Percentiles rank a stretch among this genome's conserved stretches.
Evolutionary conservation across 1,139 yeast genomes (phyloP).

Genomic region (Yamadazyma kanchanaburiensis): DNA sequence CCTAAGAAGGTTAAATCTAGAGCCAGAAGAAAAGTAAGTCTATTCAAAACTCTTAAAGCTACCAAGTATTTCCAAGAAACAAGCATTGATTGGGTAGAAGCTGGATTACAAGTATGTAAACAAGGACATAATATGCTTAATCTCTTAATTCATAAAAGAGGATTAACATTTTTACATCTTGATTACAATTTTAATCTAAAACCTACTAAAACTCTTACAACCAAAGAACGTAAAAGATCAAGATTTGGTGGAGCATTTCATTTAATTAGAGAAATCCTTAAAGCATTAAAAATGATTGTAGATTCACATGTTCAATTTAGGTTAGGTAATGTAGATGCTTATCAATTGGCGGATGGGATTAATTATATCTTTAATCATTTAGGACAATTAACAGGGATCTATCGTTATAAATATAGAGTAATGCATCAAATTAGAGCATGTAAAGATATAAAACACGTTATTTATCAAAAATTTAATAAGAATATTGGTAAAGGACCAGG

Average conservation of each 20-base stretch:
- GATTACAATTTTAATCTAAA: conserved; percentile 95
- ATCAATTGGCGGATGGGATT: conserved; percentile 91
- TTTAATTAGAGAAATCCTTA: conserved; percentile 80
- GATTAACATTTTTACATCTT: conserved; percentile 85
- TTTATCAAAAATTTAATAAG: conserved; percentile 76
- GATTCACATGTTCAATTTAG: conserved; percentile 93
- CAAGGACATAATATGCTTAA: conserved; percentile 96
- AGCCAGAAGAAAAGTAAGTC: conserved; percentile 47
- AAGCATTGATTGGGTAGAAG: conserved; percentile 96
- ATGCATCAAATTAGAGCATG: conserved; percentile 98
- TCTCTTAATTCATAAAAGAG: conserved; percentile 83
- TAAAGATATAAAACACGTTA: conserved; percentile 89
- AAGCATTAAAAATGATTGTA: conserved; percentile 78
- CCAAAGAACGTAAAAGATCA: conserved; percentile 93
- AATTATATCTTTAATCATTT: conserved; percentile 87
- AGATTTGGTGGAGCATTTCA: conserved; percentile 97
- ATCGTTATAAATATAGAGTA: conserved; percentile 92
- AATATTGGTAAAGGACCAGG: conserved; percentile 97
- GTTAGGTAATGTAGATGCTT: conserved; percentile 87
- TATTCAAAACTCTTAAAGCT: conserved; percentile 64
- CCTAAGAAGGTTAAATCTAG: conserved; percentile 22
- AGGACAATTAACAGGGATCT: conserved; percentile 95
- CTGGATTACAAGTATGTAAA: conserved; percentile 87
- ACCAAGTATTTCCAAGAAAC: conserved; percentile 93
- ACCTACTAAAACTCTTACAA: conserved; percentile 93